A percentile compares a stretch with the other conserved stretches of the same genome.
These are phyloP conservation scores for Forsythia suspensa DNA, from an alignment of 257 asterid species.

Conservation along the genomic window DNA sequence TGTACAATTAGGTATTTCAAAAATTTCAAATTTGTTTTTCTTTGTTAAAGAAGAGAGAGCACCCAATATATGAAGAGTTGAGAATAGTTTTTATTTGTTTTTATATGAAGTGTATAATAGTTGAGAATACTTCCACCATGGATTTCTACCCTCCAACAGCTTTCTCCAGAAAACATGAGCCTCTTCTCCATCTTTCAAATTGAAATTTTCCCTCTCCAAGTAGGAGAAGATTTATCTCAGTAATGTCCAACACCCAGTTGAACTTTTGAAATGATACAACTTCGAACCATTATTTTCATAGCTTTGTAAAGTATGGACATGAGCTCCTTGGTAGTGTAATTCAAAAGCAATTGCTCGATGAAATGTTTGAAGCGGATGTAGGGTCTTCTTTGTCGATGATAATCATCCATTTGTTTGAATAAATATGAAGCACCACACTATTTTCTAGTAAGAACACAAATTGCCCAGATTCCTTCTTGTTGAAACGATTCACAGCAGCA, in stretches of 20 bases:
- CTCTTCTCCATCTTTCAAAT: slow-evolving; percentile 49
- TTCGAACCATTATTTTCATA: slow-evolving; percentile 18
- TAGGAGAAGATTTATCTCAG: slow-evolving; percentile 36
- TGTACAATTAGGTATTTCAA: too few species aligned
- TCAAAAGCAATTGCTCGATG: slow-evolving; percentile 46
- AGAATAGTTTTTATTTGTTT: too few species aligned
- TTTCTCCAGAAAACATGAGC: slow-evolving; percentile 70
- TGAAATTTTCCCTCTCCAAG: slow-evolving; percentile 63
- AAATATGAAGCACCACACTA: slow-evolving; percentile 82
- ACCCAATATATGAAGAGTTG: too few species aligned
- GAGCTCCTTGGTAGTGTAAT: slow-evolving; percentile 58
- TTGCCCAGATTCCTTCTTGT: slow-evolving; percentile 54
- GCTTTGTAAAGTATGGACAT: slow-evolving; percentile 44
- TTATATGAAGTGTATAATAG: too few species aligned
- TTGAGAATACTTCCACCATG: slow-evolving; percentile 59
- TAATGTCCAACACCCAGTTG: slow-evolving; percentile 51
- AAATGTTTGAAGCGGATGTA: not conserved
- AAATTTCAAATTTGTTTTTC: too few species aligned
- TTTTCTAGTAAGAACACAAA: slow-evolving; percentile 82
- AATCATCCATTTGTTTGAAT: slow-evolving; percentile 67
- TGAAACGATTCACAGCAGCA: slow-evolving; percentile 71
- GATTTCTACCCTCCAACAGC: slow-evolving; percentile 60
- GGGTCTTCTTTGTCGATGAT: too few species aligned
- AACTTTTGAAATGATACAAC: slow-evolving; percentile 60
- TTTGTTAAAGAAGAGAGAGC: too few species aligned